These are phyloP conservation scores for Colletotrichum filicis DNA, from an alignment of 2,329 filamentous ascomycete genomes.

Conservation along the genomic window DNA sequence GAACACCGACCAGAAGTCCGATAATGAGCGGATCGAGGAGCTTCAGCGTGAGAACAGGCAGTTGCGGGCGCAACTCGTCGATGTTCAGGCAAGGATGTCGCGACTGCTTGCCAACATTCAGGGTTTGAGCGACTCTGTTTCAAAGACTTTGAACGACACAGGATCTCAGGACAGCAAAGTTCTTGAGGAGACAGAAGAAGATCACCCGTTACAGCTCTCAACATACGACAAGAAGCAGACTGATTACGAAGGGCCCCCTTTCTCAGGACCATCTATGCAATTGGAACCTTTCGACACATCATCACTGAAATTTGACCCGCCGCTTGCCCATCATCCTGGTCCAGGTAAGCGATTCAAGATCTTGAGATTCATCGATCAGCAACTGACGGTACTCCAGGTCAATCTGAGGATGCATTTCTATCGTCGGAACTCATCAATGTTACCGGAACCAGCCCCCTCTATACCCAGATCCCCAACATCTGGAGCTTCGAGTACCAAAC, in stretches of 20 bases:
- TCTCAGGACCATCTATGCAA: background rate
- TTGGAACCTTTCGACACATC: background rate
- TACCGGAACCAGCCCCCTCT: constrained; percentile 32
- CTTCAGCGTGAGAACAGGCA: constrained; percentile 42
- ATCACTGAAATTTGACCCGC: background rate
- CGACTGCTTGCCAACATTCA: constrained; percentile 41
- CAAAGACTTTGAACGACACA: constrained; percentile 39
- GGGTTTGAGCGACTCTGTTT: constrained; percentile 39
- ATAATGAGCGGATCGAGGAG: constrained; percentile 38
- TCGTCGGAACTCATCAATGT: constrained; percentile 22
- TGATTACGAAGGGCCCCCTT: background rate
- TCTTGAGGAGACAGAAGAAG: background rate
- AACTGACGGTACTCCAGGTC: background rate
- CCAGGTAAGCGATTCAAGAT: background rate
- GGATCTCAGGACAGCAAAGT: background rate
- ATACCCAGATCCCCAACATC: constrained; percentile 43
- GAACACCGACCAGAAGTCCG: constrained; percentile 38
- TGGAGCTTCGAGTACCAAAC: constrained; percentile 46
- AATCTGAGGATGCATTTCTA: background rate
- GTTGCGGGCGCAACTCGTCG: constrained; percentile 41
- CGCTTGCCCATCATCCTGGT: background rate
- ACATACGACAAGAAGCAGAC: background rate
- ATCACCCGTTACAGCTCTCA: background rate
- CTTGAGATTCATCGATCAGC: too few species aligned
- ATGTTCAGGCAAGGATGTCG: constrained; percentile 42